Percentiles rank a stretch among this genome's conserved stretches.
Conservation (phyloP, 75 land plant genomes). For the Pinus taeda region DNA sequence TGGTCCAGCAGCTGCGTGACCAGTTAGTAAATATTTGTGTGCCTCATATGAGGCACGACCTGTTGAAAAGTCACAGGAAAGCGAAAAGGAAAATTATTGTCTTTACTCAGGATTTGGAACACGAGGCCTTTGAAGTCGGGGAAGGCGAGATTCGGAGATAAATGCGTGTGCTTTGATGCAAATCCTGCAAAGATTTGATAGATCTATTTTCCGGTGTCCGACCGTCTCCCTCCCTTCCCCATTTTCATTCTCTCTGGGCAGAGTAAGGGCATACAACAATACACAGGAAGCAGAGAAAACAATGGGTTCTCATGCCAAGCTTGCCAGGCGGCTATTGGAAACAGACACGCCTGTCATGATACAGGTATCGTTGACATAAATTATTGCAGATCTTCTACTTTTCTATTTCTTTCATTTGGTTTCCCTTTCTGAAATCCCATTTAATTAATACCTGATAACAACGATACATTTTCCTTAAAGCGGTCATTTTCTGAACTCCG, state of each 20-base stretch:
- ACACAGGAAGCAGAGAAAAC: not conserved
- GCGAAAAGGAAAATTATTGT: no score
- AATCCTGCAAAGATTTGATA: not conserved
- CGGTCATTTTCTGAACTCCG: no score
- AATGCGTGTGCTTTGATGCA: not conserved
- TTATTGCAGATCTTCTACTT: not conserved
- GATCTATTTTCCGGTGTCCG: not conserved
- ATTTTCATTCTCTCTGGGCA: not conserved
- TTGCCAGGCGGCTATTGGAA: constrained; percentile 77
- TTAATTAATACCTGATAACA: not conserved
- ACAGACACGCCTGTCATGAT: constrained; percentile 97
- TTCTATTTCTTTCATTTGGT: not conserved
- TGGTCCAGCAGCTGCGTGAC: no score
- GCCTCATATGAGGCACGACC: no score
- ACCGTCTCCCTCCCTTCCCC: not conserved
- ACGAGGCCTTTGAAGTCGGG: not conserved
- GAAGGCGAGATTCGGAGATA: not conserved
- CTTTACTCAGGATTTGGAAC: no score
- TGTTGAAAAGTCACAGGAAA: no score
- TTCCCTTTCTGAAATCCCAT: not conserved
- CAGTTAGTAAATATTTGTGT: no score
- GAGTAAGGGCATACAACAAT: not conserved
- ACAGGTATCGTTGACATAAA: constrained; percentile 37
- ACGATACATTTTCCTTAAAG: not conserved
- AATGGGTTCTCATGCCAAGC: constrained; percentile 50